Percentiles rank a stretch among this genome's conserved stretches.
phyloP scores from a whole-genome alignment of 2,329 filamentous ascomycete species.

The Aspergillus oerlinghausenensis region DNA sequence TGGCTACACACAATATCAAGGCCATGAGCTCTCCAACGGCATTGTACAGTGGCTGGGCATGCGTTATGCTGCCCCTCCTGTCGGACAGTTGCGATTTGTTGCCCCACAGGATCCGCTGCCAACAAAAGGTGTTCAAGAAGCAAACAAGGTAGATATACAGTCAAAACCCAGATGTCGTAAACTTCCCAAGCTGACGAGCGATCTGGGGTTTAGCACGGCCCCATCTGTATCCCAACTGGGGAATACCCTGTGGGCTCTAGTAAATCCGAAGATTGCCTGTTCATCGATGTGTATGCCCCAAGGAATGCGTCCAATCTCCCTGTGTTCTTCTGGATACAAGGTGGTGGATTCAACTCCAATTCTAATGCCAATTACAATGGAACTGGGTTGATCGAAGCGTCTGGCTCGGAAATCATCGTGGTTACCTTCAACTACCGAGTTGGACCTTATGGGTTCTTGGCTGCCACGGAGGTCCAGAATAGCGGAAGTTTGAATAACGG shows the following conservation, averaged over 20 bases:
- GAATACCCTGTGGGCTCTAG: constrained; percentile 57
- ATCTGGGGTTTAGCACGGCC: constrained; percentile 28
- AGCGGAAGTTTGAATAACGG: constrained; percentile 62
- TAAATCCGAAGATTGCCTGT: constrained; percentile 42
- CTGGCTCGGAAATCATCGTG: constrained; percentile 59
- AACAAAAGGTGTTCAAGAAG: constrained; percentile 46
- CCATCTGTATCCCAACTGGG: constrained; percentile 63
- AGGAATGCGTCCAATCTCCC: constrained; percentile 50
- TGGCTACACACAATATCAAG: constrained; percentile 63
- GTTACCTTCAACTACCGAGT: constrained; percentile 75
- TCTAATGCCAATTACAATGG: constrained; percentile 59
- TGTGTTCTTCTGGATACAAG: constrained; percentile 60
- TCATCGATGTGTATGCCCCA: constrained; percentile 40
- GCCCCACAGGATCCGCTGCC: constrained; percentile 60
- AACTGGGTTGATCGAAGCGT: constrained; percentile 56
- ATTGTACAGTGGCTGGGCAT: constrained; percentile 71
- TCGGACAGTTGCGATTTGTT: constrained; percentile 62
- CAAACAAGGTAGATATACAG: constrained; percentile 45
- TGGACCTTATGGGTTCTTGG: constrained; percentile 68
- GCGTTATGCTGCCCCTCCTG: constrained; percentile 66
- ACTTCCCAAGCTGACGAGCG: constrained; percentile 5
- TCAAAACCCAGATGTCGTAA: not conserved
- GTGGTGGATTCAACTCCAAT: constrained; percentile 58
- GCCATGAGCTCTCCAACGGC: constrained; percentile 51
- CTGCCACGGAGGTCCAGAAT: constrained; percentile 49